A percentile compares a stretch with the other conserved stretches of the same genome.
These are phyloP conservation scores for Delitschia confertaspora DNA, from an alignment of 495 filamentous ascomycete species.

Conservation along the genomic window DNA sequence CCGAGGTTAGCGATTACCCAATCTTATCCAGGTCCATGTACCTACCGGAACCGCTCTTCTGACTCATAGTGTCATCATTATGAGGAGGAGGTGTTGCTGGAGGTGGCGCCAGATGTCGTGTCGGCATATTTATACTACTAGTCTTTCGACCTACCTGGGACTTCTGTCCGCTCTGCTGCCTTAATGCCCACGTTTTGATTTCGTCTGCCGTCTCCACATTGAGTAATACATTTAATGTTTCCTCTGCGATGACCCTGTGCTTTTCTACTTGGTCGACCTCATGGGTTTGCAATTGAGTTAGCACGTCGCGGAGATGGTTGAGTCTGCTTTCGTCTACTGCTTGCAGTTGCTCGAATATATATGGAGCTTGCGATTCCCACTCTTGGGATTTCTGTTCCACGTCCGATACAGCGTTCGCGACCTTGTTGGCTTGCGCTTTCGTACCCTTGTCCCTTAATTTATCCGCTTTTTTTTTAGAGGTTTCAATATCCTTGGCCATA, in stretches of 20 bases:
- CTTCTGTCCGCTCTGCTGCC: constrained; percentile 32
- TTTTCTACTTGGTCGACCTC: constrained; percentile 82
- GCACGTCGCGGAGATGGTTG: constrained; percentile 83
- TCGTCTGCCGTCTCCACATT: constrained; percentile 84
- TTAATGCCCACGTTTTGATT: constrained; percentile 73
- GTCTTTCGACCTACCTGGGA: constrained; percentile 27
- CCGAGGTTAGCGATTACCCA: constrained; percentile 11
- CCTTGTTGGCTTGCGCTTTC: constrained; percentile 69
- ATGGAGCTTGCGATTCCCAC: constrained; percentile 95
- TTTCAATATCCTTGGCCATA: constrained; percentile 77
- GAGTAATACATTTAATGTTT: constrained; percentile 72
- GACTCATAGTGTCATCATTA: constrained; percentile 29
- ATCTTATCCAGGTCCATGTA: neutral
- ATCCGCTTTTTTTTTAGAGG: constrained; percentile 75
- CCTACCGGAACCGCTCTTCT: constrained; percentile 32
- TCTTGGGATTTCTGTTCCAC: constrained; percentile 70
- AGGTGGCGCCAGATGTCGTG: constrained; percentile 16
- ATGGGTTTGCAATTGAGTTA: constrained; percentile 89
- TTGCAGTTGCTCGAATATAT: constrained; percentile 90
- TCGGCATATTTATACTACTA: constrained; percentile 20
- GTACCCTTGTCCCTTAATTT: constrained; percentile 74
- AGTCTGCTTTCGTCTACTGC: constrained; percentile 79
- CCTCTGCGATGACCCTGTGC: constrained; percentile 65
- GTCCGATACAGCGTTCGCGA: constrained; percentile 63
- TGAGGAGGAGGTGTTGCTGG: constrained; percentile 17